Base-by-base conservation (phyloP, 1,284 basidiomycete species). In the Apiotrichum gracile region DNA sequence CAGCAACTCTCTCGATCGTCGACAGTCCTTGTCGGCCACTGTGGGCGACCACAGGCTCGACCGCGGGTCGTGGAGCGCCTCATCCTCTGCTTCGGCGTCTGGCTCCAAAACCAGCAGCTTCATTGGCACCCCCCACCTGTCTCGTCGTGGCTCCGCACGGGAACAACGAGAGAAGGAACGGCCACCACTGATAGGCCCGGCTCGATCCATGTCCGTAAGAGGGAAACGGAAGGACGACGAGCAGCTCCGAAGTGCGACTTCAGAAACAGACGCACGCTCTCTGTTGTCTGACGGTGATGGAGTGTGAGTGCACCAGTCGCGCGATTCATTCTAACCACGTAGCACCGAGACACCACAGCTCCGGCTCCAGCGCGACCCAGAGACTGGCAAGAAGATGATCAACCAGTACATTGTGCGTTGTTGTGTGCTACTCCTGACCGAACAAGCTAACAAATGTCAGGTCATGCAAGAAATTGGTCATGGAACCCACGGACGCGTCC, bases 401-500 rank as follows among this genome's bases (percentile, higher is more conserved):
- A 91, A 91, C 75, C 85, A 89, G 69, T 91, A 91, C 70, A 76
- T 83, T 29, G 73, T 74, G 35, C 34, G 67, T 59, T 14, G 19
- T 26, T 17, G 21, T 17, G 38, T 14, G 19, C 34, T 21, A 10
- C 3, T 22, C 37, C 14, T 26, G 19, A n/a, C 48, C 39, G 25
- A 38, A 37, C 35, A 42, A 42, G 14, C 24, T 27, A 16, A 26
- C 37, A n/a, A n/a, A 22, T 21, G 10, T 8, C 50, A 72, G 61
- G 83, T 88, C 55, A 78, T 76, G 10, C 61, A 80, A 49, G 81
- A 80, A 65, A 83, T 91, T 22, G 88, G 88, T 13, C 81, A 80
- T 53, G 88, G 88, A 5, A 87, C 88, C 66, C 88, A 91, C 69
- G 88, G 88, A 38, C 82, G 85, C 64, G 88, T 91, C 52, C 85